Base-by-base conservation (phyloP, 2,329 filamentous ascomycete genomes). In the Teratosphaeria zuluensis region DNA sequence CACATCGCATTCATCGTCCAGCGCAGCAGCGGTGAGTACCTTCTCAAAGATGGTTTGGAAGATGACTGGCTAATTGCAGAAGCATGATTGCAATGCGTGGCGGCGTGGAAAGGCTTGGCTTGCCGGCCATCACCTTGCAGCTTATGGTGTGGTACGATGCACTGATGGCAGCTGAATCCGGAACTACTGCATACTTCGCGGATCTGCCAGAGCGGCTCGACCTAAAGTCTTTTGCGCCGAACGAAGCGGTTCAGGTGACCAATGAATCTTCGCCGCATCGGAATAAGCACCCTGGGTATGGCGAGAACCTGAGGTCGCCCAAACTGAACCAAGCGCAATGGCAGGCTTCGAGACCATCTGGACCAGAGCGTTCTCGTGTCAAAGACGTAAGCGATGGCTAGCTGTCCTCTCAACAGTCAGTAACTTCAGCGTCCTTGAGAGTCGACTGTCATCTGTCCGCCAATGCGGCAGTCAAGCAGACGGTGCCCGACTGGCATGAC, bases 1-100 rank as follows among this genome's bases (percentile, higher is more conserved):
- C 64, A 6, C 59, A 64, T 51, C 56, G 53, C 2, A 61, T 65
- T 30, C 63, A 66, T 56, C 58, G 63, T 5, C 59, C 62, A 24
- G 63, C 62, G 8, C 64, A 65, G 54, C 52, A 58, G 42, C 58
- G 56, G 59, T 61, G 31, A 53, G 24, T 28, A 30, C n/a, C n/a
- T 24, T 30, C n/a, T 24, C 8, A 30, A 6, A n/a, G 11, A 19
- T 33, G 8, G 19, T 33, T 30, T 12, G 6, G 11, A 14, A 53
- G 9, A 53, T 30, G 4, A 14, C 12, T 16, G 14, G 24, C 31
- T 53, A 30, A 53, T 19, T 53, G 14, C 30, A 51, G 8, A 32
- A 61, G 59, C 5, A 62, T 62, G 59, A 62, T 62, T 21, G 56
- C 59, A 7, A 51, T 62, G 54, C 61, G 61, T 16, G 61, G 61